Base-by-base conservation (phyloP, 192 early-diverging fungal genomes). In the Linnemannia elongata region DNA sequence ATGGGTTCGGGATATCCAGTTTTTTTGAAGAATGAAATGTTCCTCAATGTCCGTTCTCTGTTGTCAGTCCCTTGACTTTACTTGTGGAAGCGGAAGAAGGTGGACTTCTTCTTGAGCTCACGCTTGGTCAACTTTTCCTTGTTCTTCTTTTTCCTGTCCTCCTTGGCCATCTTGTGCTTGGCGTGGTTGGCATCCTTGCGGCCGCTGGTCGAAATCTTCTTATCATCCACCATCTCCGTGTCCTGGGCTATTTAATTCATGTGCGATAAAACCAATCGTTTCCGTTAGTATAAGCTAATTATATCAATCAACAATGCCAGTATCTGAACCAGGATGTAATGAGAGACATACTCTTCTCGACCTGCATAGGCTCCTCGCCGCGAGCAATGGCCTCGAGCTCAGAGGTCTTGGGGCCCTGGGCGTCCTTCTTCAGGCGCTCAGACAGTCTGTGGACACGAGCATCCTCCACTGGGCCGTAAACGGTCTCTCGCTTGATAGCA, bases 391-490 rank as follows among this genome's bases (percentile, higher is more conserved):
- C 85, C 79, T 87, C 85, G 27, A 87, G 85, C 42, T 87, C 85
- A 20, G 85, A 87, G 30, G 79, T 87, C 85, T 87, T 87, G 66
- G 85, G 85, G 22, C 79, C 85, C 52, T 87, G 57, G 42, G 79
- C 79, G 44, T 87, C 85, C 79, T 87, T 87, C 76, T 87, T 87
- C 76, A 87, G 76, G 38, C 85, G 85, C 68, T 87, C 85, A 39
- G 85, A 63, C 54, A 93, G 75, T 69, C 93, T 88, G 39, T 81
- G 79, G 6, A 89, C 74, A 66, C 92, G 91, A 30, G 88, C 89
- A 76, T 88, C 88, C 72, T 93, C 93, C 44, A 92, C 90, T 70
- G 92, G 90, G 49, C 84, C 85, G 60, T 92, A 94, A 38, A 94
- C 69, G 10, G 74, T 81, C 55, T 91, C 83, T 74, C 93, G 92